Conservation (phyloP, 352 stramenopile genomes). For the Globisporangium carolinianum region DNA sequence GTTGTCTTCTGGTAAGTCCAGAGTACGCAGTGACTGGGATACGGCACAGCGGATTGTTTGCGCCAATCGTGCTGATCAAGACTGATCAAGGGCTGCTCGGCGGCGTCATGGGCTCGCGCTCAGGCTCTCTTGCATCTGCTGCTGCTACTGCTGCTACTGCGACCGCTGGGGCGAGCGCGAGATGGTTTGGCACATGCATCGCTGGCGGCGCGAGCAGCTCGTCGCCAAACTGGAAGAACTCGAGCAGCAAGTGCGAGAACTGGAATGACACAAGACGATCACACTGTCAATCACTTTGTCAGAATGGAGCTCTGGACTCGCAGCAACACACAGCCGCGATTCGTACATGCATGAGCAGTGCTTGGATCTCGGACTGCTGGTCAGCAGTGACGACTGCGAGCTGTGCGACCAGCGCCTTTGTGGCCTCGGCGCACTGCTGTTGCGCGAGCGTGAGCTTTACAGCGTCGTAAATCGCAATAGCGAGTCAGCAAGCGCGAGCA, state of each 20-base stretch:
- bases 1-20: conserved; percentile 3
- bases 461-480: no score
- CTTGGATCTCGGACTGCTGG: conserved; percentile 21
- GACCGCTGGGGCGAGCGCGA: no score
- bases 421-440: conserved; percentile 4
- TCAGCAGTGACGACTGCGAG: conserved; percentile 16
- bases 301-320: no score
- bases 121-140: not conserved
- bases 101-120: not conserved
- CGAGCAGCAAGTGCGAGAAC: conserved; percentile 10
- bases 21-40: not conserved
- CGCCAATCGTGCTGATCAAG: no score
- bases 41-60: no score
- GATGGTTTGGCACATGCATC: no score
- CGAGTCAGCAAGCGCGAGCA: no score
- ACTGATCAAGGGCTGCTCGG: no score
- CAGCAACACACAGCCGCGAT: no score
- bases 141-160: no score
- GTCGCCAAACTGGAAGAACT: conserved; percentile 9
- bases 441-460: conserved; percentile 9
- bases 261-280: not conserved
- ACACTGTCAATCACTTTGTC: not conserved
- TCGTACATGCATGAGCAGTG: conserved; percentile 17
- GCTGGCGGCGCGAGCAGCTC: conserved; percentile 3
- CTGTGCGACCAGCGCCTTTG: conserved; percentile 14